A percentile compares a stretch with the other conserved stretches of the same genome.
Conservation (phyloP, 768 basidiomycete genomes). For the Rhodocollybia butyracea region DNA sequence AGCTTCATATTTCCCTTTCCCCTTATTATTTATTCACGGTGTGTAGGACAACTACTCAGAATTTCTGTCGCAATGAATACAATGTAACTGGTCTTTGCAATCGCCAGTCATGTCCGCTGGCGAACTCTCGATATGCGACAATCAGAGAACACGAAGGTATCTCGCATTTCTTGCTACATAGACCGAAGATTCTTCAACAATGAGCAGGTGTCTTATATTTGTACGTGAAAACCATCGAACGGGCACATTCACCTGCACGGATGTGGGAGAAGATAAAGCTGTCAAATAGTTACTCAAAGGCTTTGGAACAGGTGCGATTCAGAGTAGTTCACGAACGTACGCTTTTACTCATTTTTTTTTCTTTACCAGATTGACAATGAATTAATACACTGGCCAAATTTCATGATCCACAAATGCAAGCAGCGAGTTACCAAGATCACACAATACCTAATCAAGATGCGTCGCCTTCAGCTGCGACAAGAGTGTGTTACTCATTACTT, state of each 20-base stretch:
- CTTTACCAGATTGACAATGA: slow-evolving; percentile 82
- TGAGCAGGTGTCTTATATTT: slow-evolving; percentile 77
- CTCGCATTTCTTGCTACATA: slow-evolving; percentile 8
- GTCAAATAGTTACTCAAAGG: slow-evolving; percentile 92
- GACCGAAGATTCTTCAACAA: slow-evolving; percentile 1
- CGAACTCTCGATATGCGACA: slow-evolving; percentile 97
- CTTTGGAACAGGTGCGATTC: slow-evolving; percentile 80
- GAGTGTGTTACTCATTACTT: slow-evolving; percentile 51
- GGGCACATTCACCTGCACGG: slow-evolving; percentile 91
- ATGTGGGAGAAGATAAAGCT: slow-evolving; percentile 98
- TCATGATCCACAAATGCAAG: slow-evolving; percentile 98
- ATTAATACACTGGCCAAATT: slow-evolving; percentile 98
- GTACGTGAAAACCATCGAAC: slow-evolving; percentile 96
- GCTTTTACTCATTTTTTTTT: not conserved
- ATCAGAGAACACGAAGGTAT: slow-evolving; percentile 92
- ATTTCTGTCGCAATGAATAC: slow-evolving; percentile 98
- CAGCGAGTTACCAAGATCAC: slow-evolving; percentile 98
- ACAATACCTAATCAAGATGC: slow-evolving; percentile 98
- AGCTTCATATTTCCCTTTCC: slow-evolving; percentile 23
- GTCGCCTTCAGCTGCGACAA: slow-evolving; percentile 79
- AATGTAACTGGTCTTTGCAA: slow-evolving; percentile 96
- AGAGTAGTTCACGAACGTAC: not conserved
- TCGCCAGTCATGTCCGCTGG: slow-evolving; percentile 94
- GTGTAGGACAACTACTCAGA: slow-evolving; percentile 86
- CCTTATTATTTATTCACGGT: slow-evolving; percentile 6